A percentile compares a stretch with the other conserved stretches of the same genome.
phyloP scores from a whole-genome alignment of 1,284 basidiomycete species.

The Cutaneotrichosporon sp. region DNA sequence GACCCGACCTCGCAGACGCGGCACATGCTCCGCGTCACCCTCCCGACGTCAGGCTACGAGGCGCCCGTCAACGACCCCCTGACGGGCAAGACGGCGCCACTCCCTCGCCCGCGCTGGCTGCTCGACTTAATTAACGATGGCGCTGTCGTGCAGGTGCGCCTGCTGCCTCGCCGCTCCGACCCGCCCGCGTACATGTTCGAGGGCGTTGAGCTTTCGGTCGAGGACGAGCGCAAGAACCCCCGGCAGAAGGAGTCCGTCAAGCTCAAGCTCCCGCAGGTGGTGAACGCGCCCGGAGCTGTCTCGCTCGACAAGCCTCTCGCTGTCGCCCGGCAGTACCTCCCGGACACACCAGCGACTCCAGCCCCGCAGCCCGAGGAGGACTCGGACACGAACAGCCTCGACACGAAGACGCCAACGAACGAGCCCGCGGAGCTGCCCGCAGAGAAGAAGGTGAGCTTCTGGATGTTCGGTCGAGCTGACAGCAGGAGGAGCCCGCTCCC shows the following conservation, averaged over 20 bases:
- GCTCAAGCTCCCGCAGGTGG: conserved; percentile 38
- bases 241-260: conserved; percentile 44
- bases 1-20: conserved; percentile 57
- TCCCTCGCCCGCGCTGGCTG: conserved; percentile 73
- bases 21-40: conserved; percentile 70
- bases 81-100: conserved; percentile 67
- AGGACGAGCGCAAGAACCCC: conserved; percentile 67
- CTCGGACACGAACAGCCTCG: conserved; percentile 19
- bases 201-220: conserved; percentile 60
- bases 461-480: not conserved
- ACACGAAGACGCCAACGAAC: conserved; percentile 24
- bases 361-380: conserved; percentile 8
- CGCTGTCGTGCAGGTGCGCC: conserved; percentile 64
- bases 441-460: conserved; percentile 8
- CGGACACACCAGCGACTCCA: conserved; percentile 7
- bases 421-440: conserved; percentile 19
- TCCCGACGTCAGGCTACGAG: conserved; percentile 81
- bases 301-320: conserved; percentile 40
- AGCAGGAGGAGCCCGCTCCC: not conserved
- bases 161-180: conserved; percentile 54
- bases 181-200: conserved; percentile 58
- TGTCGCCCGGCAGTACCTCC: conserved; percentile 35
- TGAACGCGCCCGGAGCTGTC: conserved; percentile 24
- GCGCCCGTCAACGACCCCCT: conserved; percentile 75
- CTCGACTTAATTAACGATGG: conserved; percentile 67